Conservation (phyloP, 371 early-diverging fungal genomes). For the Mucor plumbeus region DNA sequence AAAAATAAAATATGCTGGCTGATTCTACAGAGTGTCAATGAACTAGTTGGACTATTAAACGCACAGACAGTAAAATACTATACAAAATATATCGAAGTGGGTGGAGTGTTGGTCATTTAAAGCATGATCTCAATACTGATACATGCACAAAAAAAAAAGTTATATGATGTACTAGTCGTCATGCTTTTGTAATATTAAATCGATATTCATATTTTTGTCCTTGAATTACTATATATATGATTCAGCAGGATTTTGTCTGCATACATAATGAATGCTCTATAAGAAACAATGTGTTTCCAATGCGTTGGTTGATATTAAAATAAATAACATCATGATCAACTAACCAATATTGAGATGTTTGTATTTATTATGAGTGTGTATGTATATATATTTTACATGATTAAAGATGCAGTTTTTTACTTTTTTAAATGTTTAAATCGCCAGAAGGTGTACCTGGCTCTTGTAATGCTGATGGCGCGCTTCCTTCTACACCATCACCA, state of each 20-base stretch:
- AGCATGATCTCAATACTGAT: slow-evolving; percentile 2
- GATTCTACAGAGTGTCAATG: background rate
- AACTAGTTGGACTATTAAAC: background rate
- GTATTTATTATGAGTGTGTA: background rate
- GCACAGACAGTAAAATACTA: background rate
- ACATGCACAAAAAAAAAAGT: background rate
- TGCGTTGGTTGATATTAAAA: slow-evolving; percentile 1
- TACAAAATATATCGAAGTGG: background rate
- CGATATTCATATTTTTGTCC: background rate
- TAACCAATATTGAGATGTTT: background rate
- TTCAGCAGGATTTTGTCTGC: background rate
- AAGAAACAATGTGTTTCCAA: background rate
- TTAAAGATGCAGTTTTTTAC: background rate
- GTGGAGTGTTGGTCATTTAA: background rate
- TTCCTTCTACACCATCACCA: background rate
- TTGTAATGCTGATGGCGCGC: slow-evolving; percentile 3
- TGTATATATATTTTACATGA: background rate
- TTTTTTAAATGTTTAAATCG: slow-evolving; percentile 3
- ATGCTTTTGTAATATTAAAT: background rate
- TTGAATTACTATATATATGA: background rate
- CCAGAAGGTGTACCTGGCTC: slow-evolving; percentile 15
- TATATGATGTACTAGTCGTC: background rate
- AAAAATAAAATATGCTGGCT: background rate
- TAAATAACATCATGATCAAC: slow-evolving; percentile 5
- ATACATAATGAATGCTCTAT: background rate